Conservation (phyloP, 1,284 basidiomycete species). For the Cryptococcus jaspeensis region DNA sequence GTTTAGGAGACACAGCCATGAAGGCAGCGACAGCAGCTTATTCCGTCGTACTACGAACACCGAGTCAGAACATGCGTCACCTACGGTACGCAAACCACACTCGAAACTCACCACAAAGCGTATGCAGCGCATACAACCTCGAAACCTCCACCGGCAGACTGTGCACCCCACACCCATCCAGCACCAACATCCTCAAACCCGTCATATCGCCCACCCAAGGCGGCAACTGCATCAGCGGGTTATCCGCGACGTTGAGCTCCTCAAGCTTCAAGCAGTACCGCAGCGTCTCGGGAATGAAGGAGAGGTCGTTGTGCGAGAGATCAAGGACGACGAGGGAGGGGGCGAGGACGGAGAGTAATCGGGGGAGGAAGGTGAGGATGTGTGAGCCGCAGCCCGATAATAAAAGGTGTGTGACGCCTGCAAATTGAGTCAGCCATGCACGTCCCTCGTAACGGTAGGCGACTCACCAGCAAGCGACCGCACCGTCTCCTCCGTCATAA, state of each 20-base stretch:
- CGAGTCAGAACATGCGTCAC: too few species aligned
- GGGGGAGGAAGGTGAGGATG: slow-evolving; percentile 69
- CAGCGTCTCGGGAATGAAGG: slow-evolving; percentile 74
- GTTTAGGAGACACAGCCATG: slow-evolving; percentile 84
- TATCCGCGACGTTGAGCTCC: slow-evolving; percentile 90
- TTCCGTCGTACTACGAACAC: slow-evolving; percentile 75
- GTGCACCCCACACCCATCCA: slow-evolving; percentile 78
- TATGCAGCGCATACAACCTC: slow-evolving; percentile 72
- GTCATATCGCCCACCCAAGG: slow-evolving; percentile 72
- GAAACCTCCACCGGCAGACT: slow-evolving; percentile 69
- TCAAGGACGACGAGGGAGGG: slow-evolving; percentile 81
- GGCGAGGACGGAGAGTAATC: too few species aligned
- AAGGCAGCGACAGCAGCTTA: slow-evolving; percentile 81
- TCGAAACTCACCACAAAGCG: slow-evolving; percentile 64
- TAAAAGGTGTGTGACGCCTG: slow-evolving; percentile 85
- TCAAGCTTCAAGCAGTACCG: slow-evolving; percentile 75
- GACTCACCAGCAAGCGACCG: slow-evolving; percentile 34
- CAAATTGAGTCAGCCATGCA: slow-evolving; percentile 13
- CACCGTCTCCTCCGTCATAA: slow-evolving; percentile 31
- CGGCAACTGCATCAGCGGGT: slow-evolving; percentile 80
- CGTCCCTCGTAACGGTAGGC: too few species aligned
- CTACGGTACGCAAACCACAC: slow-evolving; percentile 16
- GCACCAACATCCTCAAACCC: slow-evolving; percentile 80
- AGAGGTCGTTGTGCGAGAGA: slow-evolving; percentile 81
- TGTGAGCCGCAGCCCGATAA: slow-evolving; percentile 68